A percentile compares a stretch with the other conserved stretches of the same genome.
Conservation (phyloP, 1,284 basidiomycete genomes). For the Leccinum huronense region DNA sequence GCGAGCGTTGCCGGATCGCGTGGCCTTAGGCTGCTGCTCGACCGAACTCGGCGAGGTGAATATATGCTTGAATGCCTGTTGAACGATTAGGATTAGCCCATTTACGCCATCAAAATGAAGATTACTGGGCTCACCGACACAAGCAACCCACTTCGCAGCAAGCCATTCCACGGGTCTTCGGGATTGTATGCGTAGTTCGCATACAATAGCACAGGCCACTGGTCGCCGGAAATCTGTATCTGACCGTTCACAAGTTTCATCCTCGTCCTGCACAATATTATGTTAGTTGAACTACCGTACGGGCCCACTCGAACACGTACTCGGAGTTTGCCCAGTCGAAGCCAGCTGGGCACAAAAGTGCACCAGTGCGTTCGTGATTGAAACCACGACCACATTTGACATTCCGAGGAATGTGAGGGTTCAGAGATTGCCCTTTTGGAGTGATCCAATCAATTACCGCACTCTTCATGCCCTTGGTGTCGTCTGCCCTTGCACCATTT, state of each 20-base stretch:
- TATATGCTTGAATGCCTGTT: constrained; percentile 11
- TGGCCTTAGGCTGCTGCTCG: constrained; percentile 8
- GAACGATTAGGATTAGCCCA: neutral
- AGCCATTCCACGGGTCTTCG: constrained; percentile 1
- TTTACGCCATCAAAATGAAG: neutral
- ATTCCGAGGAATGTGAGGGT: no score
- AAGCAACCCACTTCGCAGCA: constrained; percentile 1
- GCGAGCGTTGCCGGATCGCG: neutral
- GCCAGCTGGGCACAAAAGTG: no score
- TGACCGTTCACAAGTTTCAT: neutral
- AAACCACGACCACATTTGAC: no score
- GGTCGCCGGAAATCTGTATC: neutral
- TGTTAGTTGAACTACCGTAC: neutral
- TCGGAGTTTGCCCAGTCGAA: no score
- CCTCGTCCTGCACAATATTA: neutral
- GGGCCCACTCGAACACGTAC: no score
- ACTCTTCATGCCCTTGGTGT: no score
- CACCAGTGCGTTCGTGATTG: no score
- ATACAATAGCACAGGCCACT: neutral
- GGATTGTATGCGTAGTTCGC: neutral
- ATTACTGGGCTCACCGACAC: neutral
- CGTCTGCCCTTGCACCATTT: no score
- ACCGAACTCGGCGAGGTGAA: neutral
- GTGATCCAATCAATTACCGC: no score
- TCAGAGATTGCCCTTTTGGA: no score